Conservation (phyloP, 2,329 filamentous ascomycete genomes). For the Dactylellina parvicollis region DNA sequence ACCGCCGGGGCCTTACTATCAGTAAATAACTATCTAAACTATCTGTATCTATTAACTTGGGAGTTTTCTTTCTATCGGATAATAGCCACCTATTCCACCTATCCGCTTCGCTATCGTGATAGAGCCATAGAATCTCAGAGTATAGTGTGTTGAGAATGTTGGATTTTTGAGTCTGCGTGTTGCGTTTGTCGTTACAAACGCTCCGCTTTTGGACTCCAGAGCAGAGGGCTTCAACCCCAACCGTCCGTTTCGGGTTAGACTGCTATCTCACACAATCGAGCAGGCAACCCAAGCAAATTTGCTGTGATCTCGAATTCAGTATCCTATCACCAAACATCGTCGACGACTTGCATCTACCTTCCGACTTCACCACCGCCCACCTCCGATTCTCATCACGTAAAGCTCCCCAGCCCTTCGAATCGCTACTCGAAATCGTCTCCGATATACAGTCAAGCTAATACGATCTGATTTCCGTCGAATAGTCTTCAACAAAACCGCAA, state of each 20-base stretch:
- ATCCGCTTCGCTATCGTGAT: too few species aligned
- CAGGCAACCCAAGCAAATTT: constrained; percentile 54
- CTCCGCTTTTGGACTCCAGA: not conserved
- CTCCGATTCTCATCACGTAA: constrained; percentile 46
- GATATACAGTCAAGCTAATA: constrained; percentile 37
- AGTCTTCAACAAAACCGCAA: constrained; percentile 53
- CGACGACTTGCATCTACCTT: constrained; percentile 36
- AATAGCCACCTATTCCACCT: too few species aligned
- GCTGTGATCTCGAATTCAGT: constrained; percentile 39
- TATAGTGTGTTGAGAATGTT: constrained; percentile 30
- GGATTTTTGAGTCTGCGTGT: constrained; percentile 9
- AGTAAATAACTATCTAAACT: too few species aligned
- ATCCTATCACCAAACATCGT: constrained; percentile 51
- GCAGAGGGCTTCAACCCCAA: constrained; percentile 49
- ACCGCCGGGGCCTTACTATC: constrained; percentile 6
- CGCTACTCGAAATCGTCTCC: not conserved
- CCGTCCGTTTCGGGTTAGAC: constrained; percentile 33
- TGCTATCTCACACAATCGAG: constrained; percentile 41
- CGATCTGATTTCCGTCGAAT: constrained; percentile 17
- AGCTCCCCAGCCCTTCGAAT: not conserved
- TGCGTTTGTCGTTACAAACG: constrained; percentile 28
- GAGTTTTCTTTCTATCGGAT: too few species aligned
- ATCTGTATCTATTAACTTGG: too few species aligned
- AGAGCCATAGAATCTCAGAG: too few species aligned
- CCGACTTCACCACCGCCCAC: constrained; percentile 32